phyloP scores from a whole-genome alignment of 2,329 filamentous ascomycete genomes.

The Parastagonospora avenae region DNA sequence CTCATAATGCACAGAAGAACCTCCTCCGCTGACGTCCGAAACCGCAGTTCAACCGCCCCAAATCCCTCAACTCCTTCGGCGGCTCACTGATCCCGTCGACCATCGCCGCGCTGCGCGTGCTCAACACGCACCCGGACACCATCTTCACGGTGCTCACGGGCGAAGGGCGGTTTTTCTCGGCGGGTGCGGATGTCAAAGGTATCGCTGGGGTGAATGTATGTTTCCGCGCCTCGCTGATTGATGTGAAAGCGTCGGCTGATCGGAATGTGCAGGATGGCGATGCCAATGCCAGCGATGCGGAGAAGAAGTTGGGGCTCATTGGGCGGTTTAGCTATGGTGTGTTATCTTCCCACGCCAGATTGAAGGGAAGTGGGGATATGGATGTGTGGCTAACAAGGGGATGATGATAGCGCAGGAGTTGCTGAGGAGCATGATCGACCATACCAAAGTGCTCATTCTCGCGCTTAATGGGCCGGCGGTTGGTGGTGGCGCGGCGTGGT shows the following conservation, averaged over 20 bases:
- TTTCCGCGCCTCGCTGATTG: not conserved
- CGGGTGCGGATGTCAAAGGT: slow-evolving; percentile 56
- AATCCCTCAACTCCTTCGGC: slow-evolving; percentile 55
- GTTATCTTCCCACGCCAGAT: slow-evolving; percentile 5
- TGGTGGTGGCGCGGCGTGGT: slow-evolving; percentile 59
- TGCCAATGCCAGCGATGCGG: slow-evolving; percentile 28
- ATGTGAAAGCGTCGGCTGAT: slow-evolving; percentile 12
- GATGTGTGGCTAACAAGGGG: not conserved
- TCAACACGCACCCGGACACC: slow-evolving; percentile 55
- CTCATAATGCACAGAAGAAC: not conserved
- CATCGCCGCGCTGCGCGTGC: slow-evolving; percentile 50
- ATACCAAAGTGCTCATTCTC: slow-evolving; percentile 57
- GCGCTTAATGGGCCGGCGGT: slow-evolving; percentile 58
- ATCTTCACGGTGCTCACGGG: slow-evolving; percentile 58
- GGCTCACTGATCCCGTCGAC: slow-evolving; percentile 52
- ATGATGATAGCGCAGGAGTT: slow-evolving; percentile 36
- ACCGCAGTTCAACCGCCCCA: slow-evolving; percentile 54
- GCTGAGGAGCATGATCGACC: slow-evolving; percentile 55
- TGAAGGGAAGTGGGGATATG: too few species aligned
- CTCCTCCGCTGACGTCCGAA: not conserved
- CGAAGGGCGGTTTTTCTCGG: slow-evolving; percentile 57
- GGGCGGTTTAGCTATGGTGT: slow-evolving; percentile 36
- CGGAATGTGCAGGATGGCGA: slow-evolving; percentile 9
- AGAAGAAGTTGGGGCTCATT: slow-evolving; percentile 42
- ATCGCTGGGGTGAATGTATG: not conserved